Evolutionary conservation across 495 filamentous ascomycete species (phyloP).

Genomic region (Schizothecium vesticola): DNA sequence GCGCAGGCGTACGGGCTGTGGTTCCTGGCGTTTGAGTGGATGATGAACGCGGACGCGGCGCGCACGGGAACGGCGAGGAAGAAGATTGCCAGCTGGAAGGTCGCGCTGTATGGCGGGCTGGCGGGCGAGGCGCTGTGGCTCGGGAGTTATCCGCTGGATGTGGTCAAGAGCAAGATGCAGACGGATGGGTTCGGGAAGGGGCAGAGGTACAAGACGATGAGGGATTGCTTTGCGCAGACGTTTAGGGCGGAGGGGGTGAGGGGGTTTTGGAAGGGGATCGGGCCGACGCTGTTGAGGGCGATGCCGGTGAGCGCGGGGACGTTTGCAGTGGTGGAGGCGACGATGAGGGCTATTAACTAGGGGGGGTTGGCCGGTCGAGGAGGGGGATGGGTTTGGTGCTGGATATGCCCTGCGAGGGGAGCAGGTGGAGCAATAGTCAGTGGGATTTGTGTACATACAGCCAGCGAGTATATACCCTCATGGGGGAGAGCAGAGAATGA

Average conservation of each 20-base stretch:
- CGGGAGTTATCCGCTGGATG: constrained; percentile 88
- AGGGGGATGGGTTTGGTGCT: not conserved
- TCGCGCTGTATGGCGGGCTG: constrained; percentile 87
- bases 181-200: constrained; percentile 72
- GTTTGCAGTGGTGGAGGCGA: constrained; percentile 75
- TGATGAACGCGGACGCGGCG: constrained; percentile 85
- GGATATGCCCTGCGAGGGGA: not conserved
- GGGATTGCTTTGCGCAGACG: constrained; percentile 83
- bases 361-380: too few relatives aligned
- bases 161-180: constrained; percentile 99
- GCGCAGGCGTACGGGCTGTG: constrained; percentile 91
- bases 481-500: not conserved
- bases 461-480: not conserved
- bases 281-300: constrained; percentile 86
- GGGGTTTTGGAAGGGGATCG: constrained; percentile 96
- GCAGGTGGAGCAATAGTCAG: not conserved
- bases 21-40: constrained; percentile 91
- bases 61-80: constrained; percentile 68
- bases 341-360: constrained; percentile 54
- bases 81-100: constrained; percentile 74
- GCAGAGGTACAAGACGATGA: constrained; percentile 72
- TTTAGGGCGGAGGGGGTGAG: constrained; percentile 68
- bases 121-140: constrained; percentile 94
- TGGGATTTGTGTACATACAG: not conserved
- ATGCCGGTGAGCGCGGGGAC: constrained; percentile 98